phyloP scores from a whole-genome alignment of 2,329 filamentous ascomycete species.

The Talaromyces sp. region DNA sequence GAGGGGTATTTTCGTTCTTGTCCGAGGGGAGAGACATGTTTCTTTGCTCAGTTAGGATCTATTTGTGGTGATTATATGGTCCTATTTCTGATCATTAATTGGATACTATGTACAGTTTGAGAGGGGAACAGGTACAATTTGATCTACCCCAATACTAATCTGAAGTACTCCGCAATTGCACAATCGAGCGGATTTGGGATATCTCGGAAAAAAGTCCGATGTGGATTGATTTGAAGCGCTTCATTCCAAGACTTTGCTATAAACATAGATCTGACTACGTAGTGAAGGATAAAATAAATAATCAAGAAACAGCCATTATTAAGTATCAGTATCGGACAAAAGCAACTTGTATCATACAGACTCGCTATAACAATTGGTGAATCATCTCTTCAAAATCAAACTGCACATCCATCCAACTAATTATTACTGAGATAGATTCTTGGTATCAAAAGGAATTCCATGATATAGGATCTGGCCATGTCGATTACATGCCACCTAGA shows the following conservation, averaged over 20 bases:
- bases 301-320: neutral
- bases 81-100: neutral
- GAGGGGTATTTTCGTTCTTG: neutral
- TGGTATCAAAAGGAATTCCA: neutral
- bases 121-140: neutral
- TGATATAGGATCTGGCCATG: neutral
- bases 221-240: too few relatives aligned
- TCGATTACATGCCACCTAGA: neutral
- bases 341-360: slow-evolving; percentile 7
- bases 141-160: neutral
- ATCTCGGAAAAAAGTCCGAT: neutral
- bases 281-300: neutral
- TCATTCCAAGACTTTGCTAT: too few relatives aligned
- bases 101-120: neutral
- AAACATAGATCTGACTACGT: too few relatives aligned
- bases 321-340: slow-evolving; percentile 6
- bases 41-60: neutral
- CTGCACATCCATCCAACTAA: neutral
- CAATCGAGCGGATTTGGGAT: neutral
- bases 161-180: neutral
- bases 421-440: neutral
- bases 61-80: neutral
- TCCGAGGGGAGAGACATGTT: neutral
- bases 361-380: slow-evolving; percentile 1
- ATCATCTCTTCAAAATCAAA: neutral